Evolutionary conservation across 495 filamentous ascomycete genomes (phyloP).

Genomic region (Penicillium ochrochloron): DNA sequence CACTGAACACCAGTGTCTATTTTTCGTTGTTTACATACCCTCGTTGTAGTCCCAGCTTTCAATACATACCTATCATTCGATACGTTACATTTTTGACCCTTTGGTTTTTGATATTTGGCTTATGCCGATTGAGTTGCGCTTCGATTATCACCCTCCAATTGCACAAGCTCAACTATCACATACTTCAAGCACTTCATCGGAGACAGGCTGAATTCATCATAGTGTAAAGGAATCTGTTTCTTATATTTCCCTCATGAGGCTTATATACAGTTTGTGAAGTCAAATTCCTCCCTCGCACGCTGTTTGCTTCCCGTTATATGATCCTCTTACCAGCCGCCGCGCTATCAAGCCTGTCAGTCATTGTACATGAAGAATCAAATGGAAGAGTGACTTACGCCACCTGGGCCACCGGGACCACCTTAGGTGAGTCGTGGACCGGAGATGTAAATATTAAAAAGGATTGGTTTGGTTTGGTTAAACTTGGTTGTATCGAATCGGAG

Average conservation of each 20-base stretch:
- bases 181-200: background rate
- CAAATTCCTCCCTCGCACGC: background rate
- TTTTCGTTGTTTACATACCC: background rate
- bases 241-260: background rate
- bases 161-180: background rate
- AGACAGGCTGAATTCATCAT: background rate
- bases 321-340: slow-evolving; percentile 2
- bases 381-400: background rate
- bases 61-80: background rate
- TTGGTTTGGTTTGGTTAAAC: no score
- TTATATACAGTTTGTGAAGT: background rate
- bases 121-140: background rate
- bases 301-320: background rate
- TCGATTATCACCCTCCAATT: background rate
- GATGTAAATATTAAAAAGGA: no score
- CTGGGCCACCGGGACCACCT: no score
- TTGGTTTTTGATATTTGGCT: background rate
- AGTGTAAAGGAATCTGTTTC: background rate
- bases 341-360: background rate
- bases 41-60: background rate
- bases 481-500: no score
- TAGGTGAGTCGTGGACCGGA: no score
- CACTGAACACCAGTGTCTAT: background rate
- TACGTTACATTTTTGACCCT: background rate
- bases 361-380: no score